Conservation (phyloP, 768 basidiomycete genomes). For the Tricholoma sp. region DNA sequence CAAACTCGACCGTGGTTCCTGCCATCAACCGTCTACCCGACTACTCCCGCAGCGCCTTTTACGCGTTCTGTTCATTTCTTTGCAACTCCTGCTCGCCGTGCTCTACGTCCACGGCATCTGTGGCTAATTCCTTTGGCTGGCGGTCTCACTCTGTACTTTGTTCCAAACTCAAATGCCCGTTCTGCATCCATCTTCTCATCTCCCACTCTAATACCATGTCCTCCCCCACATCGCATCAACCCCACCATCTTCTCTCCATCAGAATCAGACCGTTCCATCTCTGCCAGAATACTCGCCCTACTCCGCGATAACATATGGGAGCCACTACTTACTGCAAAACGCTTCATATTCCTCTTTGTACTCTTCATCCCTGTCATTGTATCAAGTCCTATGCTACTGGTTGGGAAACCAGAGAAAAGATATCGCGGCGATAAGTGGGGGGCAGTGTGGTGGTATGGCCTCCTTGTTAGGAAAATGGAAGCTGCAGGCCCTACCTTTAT, state of each 20-base stretch:
- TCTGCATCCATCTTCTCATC: slow-evolving; percentile 46
- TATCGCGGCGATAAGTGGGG: slow-evolving; percentile 83
- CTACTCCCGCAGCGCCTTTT: background rate
- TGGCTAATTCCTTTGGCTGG: slow-evolving; percentile 59
- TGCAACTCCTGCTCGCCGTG: slow-evolving; percentile 22
- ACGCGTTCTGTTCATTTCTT: slow-evolving; percentile 22
- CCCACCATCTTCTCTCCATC: slow-evolving; percentile 61
- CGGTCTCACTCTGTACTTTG: slow-evolving; percentile 46
- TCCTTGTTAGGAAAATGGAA: slow-evolving; percentile 87
- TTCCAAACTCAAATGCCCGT: slow-evolving; percentile 37
- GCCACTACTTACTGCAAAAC: slow-evolving; percentile 73
- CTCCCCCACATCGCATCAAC: slow-evolving; percentile 13
- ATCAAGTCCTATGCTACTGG: slow-evolving; percentile 76
- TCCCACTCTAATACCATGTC: slow-evolving; percentile 40
- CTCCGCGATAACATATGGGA: slow-evolving; percentile 69
- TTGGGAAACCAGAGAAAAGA: slow-evolving; percentile 49
- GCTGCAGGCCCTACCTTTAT: slow-evolving; percentile 94
- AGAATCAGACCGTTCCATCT: slow-evolving; percentile 49
- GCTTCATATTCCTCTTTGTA: slow-evolving; percentile 78
- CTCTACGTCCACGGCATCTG: slow-evolving; percentile 28
- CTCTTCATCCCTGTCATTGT: slow-evolving; percentile 88
- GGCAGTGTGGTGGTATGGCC: slow-evolving; percentile 96
- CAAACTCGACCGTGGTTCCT: background rate
- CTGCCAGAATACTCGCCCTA: slow-evolving; percentile 37
- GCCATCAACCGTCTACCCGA: slow-evolving; percentile 17